Base-by-base conservation (phyloP, 2,329 filamentous ascomycete genomes). In the Epichloe amarillans region DNA sequence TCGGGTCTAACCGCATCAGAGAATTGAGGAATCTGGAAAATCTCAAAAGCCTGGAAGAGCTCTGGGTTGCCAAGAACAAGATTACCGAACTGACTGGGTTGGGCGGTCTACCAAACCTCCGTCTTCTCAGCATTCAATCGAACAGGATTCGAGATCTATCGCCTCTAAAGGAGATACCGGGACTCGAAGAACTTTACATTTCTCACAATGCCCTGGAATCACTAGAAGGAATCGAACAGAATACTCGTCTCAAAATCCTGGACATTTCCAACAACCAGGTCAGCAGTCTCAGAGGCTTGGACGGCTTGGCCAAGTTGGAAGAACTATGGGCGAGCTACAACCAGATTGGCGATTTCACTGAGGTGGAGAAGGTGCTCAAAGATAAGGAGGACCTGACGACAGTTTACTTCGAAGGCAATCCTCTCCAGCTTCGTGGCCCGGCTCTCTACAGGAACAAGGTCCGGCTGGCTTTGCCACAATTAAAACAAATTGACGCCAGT, bases 21-120 rank as follows among this genome's bases (percentile, higher is more conserved):
- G 84, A 91, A 65, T 89, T 98, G 51, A 77, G 89, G 62, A 93
- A 93, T 54, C 74, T 98, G 35, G 86, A 93, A 40, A 77, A 78
- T 2, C 71, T 97, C 44, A 77, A 74, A n/a, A 76, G 77, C 7
- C 70, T 98, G n/a, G 84, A 94, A 64, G 82, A 95, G 65, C 74
- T 96, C 15, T 97, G 90, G 90, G 71, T 97, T 17, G 93, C 88
- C 52, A 97, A 95, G 76, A 96, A 96, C 72, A 96, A 95, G 65
- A 95, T 98, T 60, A 86, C 84, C 0, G 80, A 89, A 61, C 80
- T 97, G 55, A 82, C 79, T 56, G 84, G 87, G 49, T 77, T 97
- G 15, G 75, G 75, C n/a, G 76, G 79, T 0, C 76, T 98, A 30
- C 75, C 81, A 8, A 90, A 86, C 58, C 77, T 98, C 44, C 84